Evolutionary conservation across 345 rosid species (phyloP), one percentile per base, ranked within the genome.

Genomic region (Camelina laxa): DNA sequence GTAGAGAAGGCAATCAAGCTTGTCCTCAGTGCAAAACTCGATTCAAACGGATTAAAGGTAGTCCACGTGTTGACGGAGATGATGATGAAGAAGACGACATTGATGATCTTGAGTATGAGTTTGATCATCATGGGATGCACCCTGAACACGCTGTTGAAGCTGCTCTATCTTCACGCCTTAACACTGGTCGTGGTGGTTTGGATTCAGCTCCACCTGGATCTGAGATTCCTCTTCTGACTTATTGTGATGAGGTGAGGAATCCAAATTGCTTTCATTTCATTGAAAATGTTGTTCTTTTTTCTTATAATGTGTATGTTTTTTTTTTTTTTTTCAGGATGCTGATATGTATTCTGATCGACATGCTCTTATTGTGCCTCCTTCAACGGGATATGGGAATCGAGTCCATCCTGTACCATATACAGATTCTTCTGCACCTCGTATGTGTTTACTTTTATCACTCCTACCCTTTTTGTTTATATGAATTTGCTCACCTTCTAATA

Each of bases 1-100:
- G 98, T 80, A 83, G 91, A 78, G 98, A 94, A 80, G 98, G 98
- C 58, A 94, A 87, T 73, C 95, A 91, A 76, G 93, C 93, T 69
- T 94, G 98, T 75, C 98, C 98, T 12, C 98, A 91, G 70, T 94
- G 98, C 80, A 94, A 91, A 84, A 94, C 97, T 42, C 80, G 96
- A 70, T 94, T 84, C 83, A 91, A 87, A 81, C 88, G 98, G 35
- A 44, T 94, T 64, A 91, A 91, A 85, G 98, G 98, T 69, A 88
- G 91, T 80, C 97, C 97, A 44, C 81, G 98, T 64, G 97, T 94
- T 65, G 95, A 89, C 70, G 98, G 97, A 22, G 98, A 94, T 69
- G 98, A 91, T 63, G 98, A 93, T 57, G 97, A 93, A 80, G 97
- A 92, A 77, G 98, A 94, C 50, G 97, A 82, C 72, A 85, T 80